phyloP scores from a whole-genome alignment of 2,329 filamentous ascomycete genomes.

The Verticillium nonalfalfae region DNA sequence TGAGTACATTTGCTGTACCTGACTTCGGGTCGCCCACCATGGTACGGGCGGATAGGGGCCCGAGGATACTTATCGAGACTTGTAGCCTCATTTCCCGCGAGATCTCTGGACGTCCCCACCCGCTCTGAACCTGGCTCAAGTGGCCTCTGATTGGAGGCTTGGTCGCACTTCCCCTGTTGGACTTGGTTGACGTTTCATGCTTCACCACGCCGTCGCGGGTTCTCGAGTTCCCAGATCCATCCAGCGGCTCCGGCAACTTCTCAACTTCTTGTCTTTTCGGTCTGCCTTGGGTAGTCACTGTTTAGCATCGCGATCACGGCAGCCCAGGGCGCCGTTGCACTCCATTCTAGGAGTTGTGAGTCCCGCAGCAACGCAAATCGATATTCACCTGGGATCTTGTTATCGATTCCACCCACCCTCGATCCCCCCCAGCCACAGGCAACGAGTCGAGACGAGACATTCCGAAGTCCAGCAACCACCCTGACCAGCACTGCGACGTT shows the following conservation, averaged over 20 bases:
- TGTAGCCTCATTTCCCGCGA: constrained; percentile 1
- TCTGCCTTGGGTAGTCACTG: constrained; percentile 4
- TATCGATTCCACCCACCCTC: constrained; percentile 1
- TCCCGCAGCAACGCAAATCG: background rate
- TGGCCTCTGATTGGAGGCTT: constrained; percentile 12
- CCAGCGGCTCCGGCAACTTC: background rate
- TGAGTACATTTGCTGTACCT: background rate
- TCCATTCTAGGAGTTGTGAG: constrained; percentile 5
- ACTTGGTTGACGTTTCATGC: constrained; percentile 21
- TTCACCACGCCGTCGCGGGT: constrained; percentile 20
- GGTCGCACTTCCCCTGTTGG: constrained; percentile 1
- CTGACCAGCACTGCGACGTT: background rate
- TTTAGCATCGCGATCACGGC: background rate
- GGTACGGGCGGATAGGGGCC: background rate
- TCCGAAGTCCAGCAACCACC: background rate
- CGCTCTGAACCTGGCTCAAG: background rate
- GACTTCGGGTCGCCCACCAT: background rate
- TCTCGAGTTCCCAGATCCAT: constrained; percentile 5
- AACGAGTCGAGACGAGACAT: background rate
- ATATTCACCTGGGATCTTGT: background rate
- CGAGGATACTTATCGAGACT: background rate
- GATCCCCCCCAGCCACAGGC: background rate
- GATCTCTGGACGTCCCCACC: constrained; percentile 1
- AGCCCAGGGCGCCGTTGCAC: background rate
- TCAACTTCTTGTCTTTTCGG: constrained; percentile 2